A percentile compares a stretch with the other conserved stretches of the same genome.
These are phyloP conservation scores for Sedum album DNA, from an alignment of 164 flowering plant genomes.

Conservation along the genomic window DNA sequence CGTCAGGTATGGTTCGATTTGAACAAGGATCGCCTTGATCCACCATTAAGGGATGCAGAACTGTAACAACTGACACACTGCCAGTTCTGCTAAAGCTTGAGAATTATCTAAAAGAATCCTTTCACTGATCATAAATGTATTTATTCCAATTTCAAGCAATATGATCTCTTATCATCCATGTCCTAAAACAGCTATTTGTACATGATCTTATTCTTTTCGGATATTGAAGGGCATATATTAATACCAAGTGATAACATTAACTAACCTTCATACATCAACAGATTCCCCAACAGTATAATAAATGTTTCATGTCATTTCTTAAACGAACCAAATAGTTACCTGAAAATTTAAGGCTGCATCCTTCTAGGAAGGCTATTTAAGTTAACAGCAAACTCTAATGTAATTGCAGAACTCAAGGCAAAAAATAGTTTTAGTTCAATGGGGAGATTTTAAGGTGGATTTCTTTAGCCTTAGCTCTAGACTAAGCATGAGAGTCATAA, in stretches of 20 bases:
- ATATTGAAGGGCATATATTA: not conserved
- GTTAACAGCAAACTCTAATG: not conserved
- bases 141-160: not conserved
- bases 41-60: slow-evolving; percentile 10
- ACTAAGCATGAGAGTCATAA: slow-evolving; percentile 1
- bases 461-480: not conserved
- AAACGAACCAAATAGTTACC: not conserved
- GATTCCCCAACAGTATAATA: not conserved
- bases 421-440: not conserved
- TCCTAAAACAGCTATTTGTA: not conserved
- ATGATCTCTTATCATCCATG: not conserved
- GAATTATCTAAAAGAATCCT: not conserved
- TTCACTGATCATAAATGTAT: not conserved
- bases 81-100: not conserved
- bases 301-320: not conserved
- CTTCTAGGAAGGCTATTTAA: not conserved
- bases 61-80: not conserved
- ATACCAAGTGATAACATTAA: not conserved
- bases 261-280: not conserved
- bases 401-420: not conserved
- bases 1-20: slow-evolving; percentile 68
- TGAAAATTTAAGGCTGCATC: not conserved
- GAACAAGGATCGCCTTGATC: slow-evolving; percentile 17
- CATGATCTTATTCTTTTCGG: not conserved
- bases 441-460: not conserved